Percentiles rank a stretch among this genome's conserved stretches.
phyloP scores from a whole-genome alignment of 2,329 filamentous ascomycete species.

The Scedosporium aurantiacum region DNA sequence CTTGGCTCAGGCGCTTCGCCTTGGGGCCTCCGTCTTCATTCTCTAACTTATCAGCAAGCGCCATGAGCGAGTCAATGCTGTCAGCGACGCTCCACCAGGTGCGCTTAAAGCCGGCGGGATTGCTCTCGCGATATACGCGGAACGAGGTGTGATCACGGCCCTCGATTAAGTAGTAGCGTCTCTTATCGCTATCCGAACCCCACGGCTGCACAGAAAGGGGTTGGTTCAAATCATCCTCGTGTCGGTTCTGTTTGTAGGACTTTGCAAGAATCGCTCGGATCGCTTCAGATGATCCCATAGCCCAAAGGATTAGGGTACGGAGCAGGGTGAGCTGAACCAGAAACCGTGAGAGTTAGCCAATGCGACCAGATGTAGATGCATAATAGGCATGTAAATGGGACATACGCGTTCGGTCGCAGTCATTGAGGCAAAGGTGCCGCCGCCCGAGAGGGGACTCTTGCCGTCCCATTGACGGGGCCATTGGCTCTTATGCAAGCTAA shows the following conservation, averaged over 20 bases:
- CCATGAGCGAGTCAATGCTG: conserved; percentile 73
- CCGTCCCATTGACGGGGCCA: conserved; percentile 80
- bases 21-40: conserved; percentile 69
- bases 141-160: conserved; percentile 91
- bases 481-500: conserved; percentile 73
- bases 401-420: conserved; percentile 67
- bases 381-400: background rate
- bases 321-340: conserved; percentile 64
- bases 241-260: conserved; percentile 77
- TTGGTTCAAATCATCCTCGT: conserved; percentile 71
- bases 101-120: conserved; percentile 60
- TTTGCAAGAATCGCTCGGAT: conserved; percentile 74
- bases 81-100: conserved; percentile 94
- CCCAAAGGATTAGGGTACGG: conserved; percentile 76
- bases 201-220: conserved; percentile 82
- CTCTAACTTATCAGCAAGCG: conserved; percentile 64
- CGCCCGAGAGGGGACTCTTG: conserved; percentile 72
- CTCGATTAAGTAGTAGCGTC: conserved; percentile 88
- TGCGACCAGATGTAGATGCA: background rate
- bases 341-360: background rate
- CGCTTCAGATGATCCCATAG: conserved; percentile 75
- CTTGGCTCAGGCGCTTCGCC: conserved; percentile 65
- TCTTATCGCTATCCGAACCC: conserved; percentile 81
- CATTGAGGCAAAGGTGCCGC: conserved; percentile 74
- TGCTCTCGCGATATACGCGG: conserved; percentile 86